These are phyloP conservation scores for Cucumis variabilis DNA, from an alignment of 331 rosid species.

Conservation along the genomic window DNA sequence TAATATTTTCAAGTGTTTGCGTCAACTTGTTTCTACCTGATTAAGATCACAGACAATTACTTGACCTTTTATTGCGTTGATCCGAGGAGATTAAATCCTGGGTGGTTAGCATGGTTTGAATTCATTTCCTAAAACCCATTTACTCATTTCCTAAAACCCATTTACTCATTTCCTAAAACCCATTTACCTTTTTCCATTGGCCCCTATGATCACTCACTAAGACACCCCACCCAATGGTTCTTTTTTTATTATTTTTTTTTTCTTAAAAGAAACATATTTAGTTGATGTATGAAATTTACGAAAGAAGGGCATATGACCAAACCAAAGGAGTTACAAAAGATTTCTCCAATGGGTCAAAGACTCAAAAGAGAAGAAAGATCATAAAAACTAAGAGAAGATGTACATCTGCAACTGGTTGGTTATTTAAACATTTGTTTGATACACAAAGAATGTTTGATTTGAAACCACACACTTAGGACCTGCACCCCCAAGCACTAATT, in stretches of 20 bases:
- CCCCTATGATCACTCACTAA: not conserved
- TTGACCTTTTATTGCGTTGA: not conserved
- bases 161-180: not conserved
- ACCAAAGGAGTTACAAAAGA: no score
- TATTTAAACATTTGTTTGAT: constrained; percentile 21
- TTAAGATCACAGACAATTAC: not conserved
- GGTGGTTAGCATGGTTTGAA: not conserved
- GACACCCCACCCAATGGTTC: not conserved
- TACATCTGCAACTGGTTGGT: not conserved
- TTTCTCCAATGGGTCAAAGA: no score
- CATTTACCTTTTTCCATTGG: not conserved
- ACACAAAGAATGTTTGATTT: not conserved
- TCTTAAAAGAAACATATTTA: no score
- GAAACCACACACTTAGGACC: not conserved
- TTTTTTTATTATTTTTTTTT: not conserved
- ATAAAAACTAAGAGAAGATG: no score
- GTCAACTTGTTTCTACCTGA: not conserved
- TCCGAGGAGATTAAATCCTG: not conserved
- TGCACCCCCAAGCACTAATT: not conserved
- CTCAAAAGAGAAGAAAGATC: no score
- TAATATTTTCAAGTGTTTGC: not conserved
- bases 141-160: no score
- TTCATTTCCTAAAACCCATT: not conserved
- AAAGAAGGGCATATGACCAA: no score
- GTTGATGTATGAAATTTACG: no score